phyloP scores from a whole-genome alignment of 2,329 filamentous ascomycete species.

The Paracoccidioides brasiliensis region DNA sequence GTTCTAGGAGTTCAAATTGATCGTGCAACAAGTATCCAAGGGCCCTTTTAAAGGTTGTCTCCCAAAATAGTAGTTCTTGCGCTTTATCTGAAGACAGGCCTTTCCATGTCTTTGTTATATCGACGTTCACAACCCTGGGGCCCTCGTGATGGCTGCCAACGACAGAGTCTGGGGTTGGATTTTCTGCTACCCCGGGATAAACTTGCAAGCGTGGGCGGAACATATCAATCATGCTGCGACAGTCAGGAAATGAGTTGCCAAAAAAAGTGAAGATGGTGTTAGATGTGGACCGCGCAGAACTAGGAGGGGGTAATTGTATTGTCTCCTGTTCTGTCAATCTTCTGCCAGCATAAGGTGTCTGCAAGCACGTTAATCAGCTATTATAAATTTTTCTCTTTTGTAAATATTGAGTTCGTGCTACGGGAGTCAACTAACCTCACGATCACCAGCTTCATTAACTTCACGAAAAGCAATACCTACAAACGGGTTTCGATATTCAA shows the following conservation, averaged over 20 bases:
- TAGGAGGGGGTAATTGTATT: background rate
- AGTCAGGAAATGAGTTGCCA: slow-evolving; percentile 4
- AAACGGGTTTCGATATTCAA: background rate
- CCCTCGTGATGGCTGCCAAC: slow-evolving; percentile 13
- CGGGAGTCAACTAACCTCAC: background rate
- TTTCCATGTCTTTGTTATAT: slow-evolving; percentile 12
- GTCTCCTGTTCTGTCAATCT: background rate
- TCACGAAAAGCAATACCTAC: background rate
- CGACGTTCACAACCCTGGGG: slow-evolving; percentile 8
- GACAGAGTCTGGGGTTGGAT: background rate
- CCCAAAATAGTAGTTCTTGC: slow-evolving; percentile 12
- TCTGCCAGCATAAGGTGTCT: background rate
- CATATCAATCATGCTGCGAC: slow-evolving; percentile 3
- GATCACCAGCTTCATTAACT: background rate
- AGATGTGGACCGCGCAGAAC: background rate
- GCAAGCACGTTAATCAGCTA: background rate
- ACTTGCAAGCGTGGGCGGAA: slow-evolving; percentile 3
- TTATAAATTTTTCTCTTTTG: background rate
- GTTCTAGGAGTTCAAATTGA: slow-evolving; percentile 6
- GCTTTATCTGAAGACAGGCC: slow-evolving; percentile 12
- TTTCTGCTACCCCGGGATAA: background rate
- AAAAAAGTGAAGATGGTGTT: slow-evolving; percentile 4
- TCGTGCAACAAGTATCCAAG: slow-evolving; percentile 10
- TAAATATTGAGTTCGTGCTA: background rate
- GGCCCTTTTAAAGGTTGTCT: slow-evolving; percentile 9